Base-by-base conservation (phyloP, 169 alveolate genomes). In the Plasmodium malariae region DNA sequence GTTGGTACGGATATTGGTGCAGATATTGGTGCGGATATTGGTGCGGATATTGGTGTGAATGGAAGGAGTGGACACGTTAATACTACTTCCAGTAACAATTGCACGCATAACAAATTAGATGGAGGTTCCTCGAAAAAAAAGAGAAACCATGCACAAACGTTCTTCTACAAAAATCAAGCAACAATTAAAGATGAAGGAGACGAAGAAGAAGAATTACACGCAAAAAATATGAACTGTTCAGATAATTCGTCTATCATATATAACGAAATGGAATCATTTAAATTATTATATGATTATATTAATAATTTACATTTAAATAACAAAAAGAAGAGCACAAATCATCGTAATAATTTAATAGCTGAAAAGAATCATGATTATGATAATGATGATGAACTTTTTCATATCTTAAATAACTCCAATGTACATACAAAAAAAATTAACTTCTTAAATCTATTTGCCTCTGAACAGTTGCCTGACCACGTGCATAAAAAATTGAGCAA, bases 101-200 rank as follows among this genome's bases (percentile, higher is more conserved):
- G 14, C 60, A 48, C n/a, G 24, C 28, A 67, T 37, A 6, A 12
- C 28, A 36, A 28, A 14, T 12, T 17, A 3, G 3, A 17, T 43
- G 37, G 24, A 12, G 34, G 4, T 28, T 24, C 12, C 55, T n/a
- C 26, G 40, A 74, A 74, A 30, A 74, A 73, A 43, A 73, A 73
- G 49, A 74, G 88, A 37, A 37, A 74, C 24, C 88, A 57, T 30
- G 21, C 72, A 3, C 73, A 74, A 74, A 74, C 73, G n/a, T 74
- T 74, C 37, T 36, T 3, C 12, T 45, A 37, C 65, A 21, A 12
- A 26, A 54, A 62, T 45, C 40, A 57, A 24, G 36, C 48, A 19
- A 74, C 57, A 19, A 37, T 32, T 30, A 36, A 21, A 30, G n/a
- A n/a, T n/a, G 69, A 71, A 37, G 37, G 54, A 19, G 57, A 57